A percentile compares a stretch with the other conserved stretches of the same genome.
These are phyloP conservation scores for Globisporangium cylindrosporum DNA, from an alignment of 352 stramenopile genomes.

Conservation along the genomic window DNA sequence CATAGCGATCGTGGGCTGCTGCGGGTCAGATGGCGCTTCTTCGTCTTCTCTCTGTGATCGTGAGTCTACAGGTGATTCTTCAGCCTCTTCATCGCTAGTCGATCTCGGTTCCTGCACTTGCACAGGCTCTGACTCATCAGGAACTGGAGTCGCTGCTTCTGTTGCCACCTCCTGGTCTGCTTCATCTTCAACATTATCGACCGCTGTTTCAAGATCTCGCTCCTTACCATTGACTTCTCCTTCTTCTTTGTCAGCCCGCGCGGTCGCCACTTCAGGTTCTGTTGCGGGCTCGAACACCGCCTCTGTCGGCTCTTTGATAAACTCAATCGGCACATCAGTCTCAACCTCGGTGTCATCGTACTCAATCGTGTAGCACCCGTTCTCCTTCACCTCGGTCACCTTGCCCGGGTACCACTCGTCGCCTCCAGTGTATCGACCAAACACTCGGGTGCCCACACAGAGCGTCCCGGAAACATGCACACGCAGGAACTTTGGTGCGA, in stretches of 20 bases:
- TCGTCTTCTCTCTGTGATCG: not conserved
- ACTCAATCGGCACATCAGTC: constrained; percentile 43
- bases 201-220: not conserved
- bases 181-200: not conserved
- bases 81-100: not conserved
- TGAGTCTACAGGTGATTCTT: not conserved
- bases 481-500: constrained; percentile 42
- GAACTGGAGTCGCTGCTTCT: not conserved
- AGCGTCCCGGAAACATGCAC: constrained; percentile 63
- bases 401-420: constrained; percentile 70
- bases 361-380: constrained; percentile 66
- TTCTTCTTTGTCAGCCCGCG: not conserved
- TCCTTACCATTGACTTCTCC: not conserved
- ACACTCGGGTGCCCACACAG: constrained; percentile 65
- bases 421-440: constrained; percentile 59
- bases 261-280: not conserved
- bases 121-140: not conserved
- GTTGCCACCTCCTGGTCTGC: not conserved
- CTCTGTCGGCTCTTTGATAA: constrained; percentile 40
- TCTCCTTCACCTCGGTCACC: constrained; percentile 58
- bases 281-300: constrained; percentile 1
- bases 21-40: not conserved
- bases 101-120: not conserved
- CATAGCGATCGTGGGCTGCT: not conserved
- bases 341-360: constrained; percentile 85